These are phyloP conservation scores for Malassezia dermatis DNA, from an alignment of 1,284 basidiomycete species.

Conservation along the genomic window DNA sequence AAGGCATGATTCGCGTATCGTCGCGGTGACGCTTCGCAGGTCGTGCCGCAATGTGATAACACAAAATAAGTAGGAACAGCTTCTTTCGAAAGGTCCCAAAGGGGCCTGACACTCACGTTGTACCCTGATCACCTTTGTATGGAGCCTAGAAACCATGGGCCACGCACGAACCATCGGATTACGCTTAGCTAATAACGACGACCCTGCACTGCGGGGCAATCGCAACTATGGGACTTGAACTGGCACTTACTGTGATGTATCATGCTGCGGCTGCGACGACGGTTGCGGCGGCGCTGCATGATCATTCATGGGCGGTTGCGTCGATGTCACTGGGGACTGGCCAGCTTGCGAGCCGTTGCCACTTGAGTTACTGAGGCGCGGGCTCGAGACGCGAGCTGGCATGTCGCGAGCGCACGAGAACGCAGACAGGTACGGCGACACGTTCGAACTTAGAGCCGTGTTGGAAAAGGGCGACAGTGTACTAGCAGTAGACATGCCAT, in stretches of 20 bases:
- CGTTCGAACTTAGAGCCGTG: constrained; percentile 38
- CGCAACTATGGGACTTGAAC: neutral
- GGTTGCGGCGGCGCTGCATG: neutral
- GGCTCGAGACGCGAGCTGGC: constrained; percentile 33
- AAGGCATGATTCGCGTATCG: neutral
- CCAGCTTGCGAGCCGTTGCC: neutral
- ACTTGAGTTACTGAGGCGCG: constrained; percentile 21
- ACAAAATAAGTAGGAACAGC: neutral
- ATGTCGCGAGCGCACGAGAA: constrained; percentile 45
- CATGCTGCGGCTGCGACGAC: neutral
- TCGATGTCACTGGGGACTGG: neutral
- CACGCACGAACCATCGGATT: neutral
- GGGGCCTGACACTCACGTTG: neutral
- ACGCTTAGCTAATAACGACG: neutral
- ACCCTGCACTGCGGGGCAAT: neutral
- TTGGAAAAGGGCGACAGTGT: constrained; percentile 42
- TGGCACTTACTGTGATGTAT: neutral
- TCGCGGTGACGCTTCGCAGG: neutral
- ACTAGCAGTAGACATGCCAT: constrained; percentile 29
- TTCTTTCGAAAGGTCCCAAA: neutral
- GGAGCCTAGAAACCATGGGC: neutral
- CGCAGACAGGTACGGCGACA: constrained; percentile 44
- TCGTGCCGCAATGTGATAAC: neutral
- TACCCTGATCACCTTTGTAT: neutral
- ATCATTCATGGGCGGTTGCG: neutral